These are phyloP conservation scores for Bruguiera gymnorhiza DNA, from an alignment of 345 rosid species.

Conservation along the genomic window DNA sequence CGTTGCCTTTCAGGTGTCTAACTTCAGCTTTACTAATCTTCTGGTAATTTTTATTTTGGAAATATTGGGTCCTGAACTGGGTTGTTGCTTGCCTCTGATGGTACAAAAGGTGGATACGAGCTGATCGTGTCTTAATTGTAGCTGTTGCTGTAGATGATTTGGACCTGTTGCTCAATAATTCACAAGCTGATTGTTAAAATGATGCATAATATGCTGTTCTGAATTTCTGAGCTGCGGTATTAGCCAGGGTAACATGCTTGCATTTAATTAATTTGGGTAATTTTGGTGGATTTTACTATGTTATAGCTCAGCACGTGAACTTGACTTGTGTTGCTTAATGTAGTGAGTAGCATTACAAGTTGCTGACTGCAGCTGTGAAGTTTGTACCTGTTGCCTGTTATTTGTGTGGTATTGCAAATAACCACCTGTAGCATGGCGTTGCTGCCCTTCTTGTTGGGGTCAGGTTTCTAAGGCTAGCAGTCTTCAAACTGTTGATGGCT, in stretches of 20 bases:
- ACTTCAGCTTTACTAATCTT: slow-evolving; percentile 27
- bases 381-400: slow-evolving; percentile 34
- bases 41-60: slow-evolving; percentile 26
- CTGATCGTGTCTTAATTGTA: slow-evolving; percentile 25
- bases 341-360: slow-evolving; percentile 38
- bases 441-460: slow-evolving; percentile 17
- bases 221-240: slow-evolving; percentile 23
- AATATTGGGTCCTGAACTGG: slow-evolving; percentile 27
- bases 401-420: slow-evolving; percentile 28
- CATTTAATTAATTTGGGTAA: slow-evolving; percentile 26
- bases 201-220: slow-evolving; percentile 29
- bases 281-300: slow-evolving; percentile 12
- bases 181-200: slow-evolving; percentile 14
- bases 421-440: slow-evolving; percentile 32
- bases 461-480: not conserved
- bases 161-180: slow-evolving; percentile 24
- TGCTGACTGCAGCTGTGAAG: slow-evolving; percentile 49
- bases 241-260: slow-evolving; percentile 27
- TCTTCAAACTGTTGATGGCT: not conserved
- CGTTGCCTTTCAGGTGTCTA: slow-evolving; percentile 27
- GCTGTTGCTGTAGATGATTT: slow-evolving; percentile 35
- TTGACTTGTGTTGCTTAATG: slow-evolving; percentile 37
- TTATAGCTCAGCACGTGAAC: slow-evolving; percentile 14
- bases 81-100: slow-evolving; percentile 38
- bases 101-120: slow-evolving; percentile 22